Base-by-base conservation (phyloP, 805 yeast genomes). In the Ogataea angusta region DNA sequence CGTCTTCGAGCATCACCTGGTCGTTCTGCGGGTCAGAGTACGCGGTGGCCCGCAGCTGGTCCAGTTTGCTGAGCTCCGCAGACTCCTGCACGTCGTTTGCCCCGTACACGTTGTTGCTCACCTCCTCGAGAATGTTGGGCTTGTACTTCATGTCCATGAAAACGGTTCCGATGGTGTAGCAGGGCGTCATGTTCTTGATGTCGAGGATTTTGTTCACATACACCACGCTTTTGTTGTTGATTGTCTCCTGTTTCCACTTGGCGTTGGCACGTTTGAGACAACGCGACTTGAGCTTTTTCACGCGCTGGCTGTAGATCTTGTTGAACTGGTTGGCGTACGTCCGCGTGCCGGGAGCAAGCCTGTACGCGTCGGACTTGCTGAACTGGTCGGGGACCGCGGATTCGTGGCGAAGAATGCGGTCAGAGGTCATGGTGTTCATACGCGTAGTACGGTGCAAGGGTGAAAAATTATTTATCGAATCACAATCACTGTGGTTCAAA, bases 101-200 rank as follows among this genome's bases (percentile, higher is more conserved):
- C 25, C 76, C 81, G 51, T 76, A 80, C 36, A 62, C 59, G 24
- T 75, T 75, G 18, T 73, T 73, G 23, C 84, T 78, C 7, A 91
- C 89, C 47, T 93, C 98, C 30, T 78, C 76, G 41, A 93, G 64
- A 37, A 93, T 81, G 59, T 90, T 84, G 4, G 96, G 89, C 57
- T 93, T 93, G 55, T 78, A 78, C 54, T 79, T 80, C 81, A 87
- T 73, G 46, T 90, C 96, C 53, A 86, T 75, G 54, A 83, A 88
- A 0, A 90, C 72, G 0, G 97, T 87, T 2, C 99, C 99, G 18
- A 83, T 71, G 10, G 88, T 80, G 91, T 91, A 93, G 47, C 86
- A 75, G 14, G 83, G 72, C 44, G 75, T 71, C 43, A 80, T 76
- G 23, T 74, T 70, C 9, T 67, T 63, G 7, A 87, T 77, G 52